Conservation (phyloP, 2,329 filamentous ascomycete genomes). For the Hymenoscyphus fructigenus region DNA sequence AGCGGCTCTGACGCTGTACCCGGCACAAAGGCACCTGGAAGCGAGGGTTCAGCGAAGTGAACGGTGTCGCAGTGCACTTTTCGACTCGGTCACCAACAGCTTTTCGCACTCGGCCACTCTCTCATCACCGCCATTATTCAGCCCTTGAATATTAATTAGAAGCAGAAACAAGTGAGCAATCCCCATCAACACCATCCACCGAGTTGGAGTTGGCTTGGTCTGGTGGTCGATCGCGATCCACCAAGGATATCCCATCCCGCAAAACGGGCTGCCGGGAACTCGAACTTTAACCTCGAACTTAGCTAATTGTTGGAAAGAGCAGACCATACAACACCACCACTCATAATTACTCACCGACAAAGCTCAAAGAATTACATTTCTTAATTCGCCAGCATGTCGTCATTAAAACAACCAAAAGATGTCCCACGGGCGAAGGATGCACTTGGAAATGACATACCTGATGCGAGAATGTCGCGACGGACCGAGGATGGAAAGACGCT, state of each 20-base stretch:
- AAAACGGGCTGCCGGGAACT: conserved; percentile 1
- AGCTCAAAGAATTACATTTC: neutral
- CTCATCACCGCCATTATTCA: neutral
- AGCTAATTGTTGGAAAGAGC: neutral
- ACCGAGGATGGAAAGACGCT: conserved; percentile 69
- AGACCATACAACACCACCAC: neutral
- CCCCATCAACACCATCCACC: neutral
- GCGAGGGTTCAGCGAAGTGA: conserved; percentile 1
- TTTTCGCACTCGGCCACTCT: neutral
- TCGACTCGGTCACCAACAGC: neutral
- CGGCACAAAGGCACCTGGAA: conserved; percentile 1
- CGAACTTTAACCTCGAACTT: neutral
- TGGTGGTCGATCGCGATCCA: neutral
- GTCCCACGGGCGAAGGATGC: neutral
- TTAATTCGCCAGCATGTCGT: neutral
- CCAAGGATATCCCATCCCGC: neutral
- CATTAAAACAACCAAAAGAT: neutral
- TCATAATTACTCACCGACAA: neutral
- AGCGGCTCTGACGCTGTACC: neutral
- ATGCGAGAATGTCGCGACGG: neutral
- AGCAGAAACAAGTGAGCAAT: neutral
- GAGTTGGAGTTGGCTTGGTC: neutral
- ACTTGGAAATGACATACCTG: neutral
- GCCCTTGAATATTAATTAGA: neutral
- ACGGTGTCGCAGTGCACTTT: neutral